These are phyloP conservation scores for Trichoderma sp. DNA, from an alignment of 2,329 filamentous ascomycete species.

Conservation along the genomic window DNA sequence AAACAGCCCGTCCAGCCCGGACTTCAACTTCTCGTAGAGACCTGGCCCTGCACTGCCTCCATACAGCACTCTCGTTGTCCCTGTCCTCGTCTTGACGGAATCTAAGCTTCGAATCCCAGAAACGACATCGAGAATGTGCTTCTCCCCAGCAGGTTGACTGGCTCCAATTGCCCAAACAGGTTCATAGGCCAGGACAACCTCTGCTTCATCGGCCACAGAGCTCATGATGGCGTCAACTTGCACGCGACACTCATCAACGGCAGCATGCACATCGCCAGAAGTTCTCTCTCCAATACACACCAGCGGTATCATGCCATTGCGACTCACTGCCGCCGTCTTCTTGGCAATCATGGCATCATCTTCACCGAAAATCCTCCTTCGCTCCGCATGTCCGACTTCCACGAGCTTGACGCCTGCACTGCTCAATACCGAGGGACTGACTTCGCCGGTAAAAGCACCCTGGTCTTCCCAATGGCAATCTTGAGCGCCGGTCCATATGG, in stretches of 20 bases:
- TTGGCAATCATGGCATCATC: slow-evolving; percentile 64
- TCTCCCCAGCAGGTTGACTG: slow-evolving; percentile 64
- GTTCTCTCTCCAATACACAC: slow-evolving; percentile 77
- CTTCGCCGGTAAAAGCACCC: slow-evolving; percentile 76
- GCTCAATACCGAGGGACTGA: slow-evolving; percentile 65
- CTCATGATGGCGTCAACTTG: slow-evolving; percentile 65
- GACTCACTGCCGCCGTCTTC: slow-evolving; percentile 67
- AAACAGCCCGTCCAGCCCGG: slow-evolving; percentile 76
- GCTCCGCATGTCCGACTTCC: slow-evolving; percentile 79
- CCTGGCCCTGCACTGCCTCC: slow-evolving; percentile 81
- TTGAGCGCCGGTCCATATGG: slow-evolving; percentile 67
- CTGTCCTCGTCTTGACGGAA: slow-evolving; percentile 50
- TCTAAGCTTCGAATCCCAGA: slow-evolving; percentile 58
- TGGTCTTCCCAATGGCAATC: slow-evolving; percentile 68
- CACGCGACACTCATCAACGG: slow-evolving; percentile 62
- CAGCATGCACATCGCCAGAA: slow-evolving; percentile 49
- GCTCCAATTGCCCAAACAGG: slow-evolving; percentile 88
- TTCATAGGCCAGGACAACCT: slow-evolving; percentile 80
- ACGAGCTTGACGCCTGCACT: slow-evolving; percentile 70
- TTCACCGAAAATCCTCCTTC: slow-evolving; percentile 69
- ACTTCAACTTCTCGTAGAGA: slow-evolving; percentile 64
- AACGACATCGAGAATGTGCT: slow-evolving; percentile 71
- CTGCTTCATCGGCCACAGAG: slow-evolving; percentile 58
- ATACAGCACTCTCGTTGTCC: slow-evolving; percentile 69
- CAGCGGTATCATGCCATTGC: slow-evolving; percentile 71